phyloP scores from a whole-genome alignment of 2,329 filamentous ascomycete genomes.

The Sclerotinia subarctica region DNA sequence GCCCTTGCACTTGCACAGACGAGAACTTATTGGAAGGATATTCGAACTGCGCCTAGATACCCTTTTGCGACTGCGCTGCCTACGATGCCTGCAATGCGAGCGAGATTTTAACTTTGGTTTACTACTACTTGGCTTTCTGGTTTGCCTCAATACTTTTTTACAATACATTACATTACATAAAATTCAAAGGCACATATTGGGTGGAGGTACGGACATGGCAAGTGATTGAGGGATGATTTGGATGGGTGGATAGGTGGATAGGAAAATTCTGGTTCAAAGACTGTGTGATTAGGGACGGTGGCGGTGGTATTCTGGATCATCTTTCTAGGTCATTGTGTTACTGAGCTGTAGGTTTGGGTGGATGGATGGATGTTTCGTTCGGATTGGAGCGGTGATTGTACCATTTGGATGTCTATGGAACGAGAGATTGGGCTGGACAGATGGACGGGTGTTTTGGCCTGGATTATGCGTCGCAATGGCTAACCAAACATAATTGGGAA shows the following conservation, averaged over 20 bases:
- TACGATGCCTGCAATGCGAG: slow-evolving; percentile 2
- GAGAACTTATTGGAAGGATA: neutral
- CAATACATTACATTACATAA: slow-evolving; percentile 6
- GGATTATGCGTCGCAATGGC: neutral
- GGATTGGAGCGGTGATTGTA: neutral
- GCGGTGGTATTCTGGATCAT: slow-evolving; percentile 6
- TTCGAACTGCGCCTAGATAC: slow-evolving; percentile 10
- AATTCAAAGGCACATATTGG: slow-evolving; percentile 7
- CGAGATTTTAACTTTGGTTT: slow-evolving; percentile 8
- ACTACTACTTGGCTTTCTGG: slow-evolving; percentile 6
- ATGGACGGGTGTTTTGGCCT: neutral
- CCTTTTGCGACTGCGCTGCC: slow-evolving; percentile 14
- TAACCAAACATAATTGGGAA: neutral
- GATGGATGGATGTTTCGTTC: neutral
- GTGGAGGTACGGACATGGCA: neutral
- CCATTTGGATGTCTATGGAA: neutral
- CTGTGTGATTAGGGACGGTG: neutral
- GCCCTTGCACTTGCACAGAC: neutral
- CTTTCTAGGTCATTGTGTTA: slow-evolving; percentile 9
- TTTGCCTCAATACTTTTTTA: neutral
- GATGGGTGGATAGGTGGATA: slow-evolving; percentile 6
- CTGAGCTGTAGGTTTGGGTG: neutral
- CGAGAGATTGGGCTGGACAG: neutral
- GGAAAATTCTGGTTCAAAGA: slow-evolving; percentile 11
- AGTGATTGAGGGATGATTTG: slow-evolving; percentile 6